phyloP scores from a whole-genome alignment of 768 basidiomycete species.

The Naganishia vaughanmartiniae region DNA sequence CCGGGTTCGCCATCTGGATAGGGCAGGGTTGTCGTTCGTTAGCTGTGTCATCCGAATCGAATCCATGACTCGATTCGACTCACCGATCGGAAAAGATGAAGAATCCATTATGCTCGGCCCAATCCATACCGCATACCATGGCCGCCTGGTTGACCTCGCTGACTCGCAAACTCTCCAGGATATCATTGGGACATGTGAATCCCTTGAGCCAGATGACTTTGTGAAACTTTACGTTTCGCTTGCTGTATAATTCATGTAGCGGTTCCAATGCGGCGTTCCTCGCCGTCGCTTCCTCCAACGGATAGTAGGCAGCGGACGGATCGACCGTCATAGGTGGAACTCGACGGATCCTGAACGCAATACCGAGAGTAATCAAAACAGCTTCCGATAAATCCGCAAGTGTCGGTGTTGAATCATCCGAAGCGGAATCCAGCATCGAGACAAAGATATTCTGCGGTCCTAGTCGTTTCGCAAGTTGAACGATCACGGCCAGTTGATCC shows the following conservation, averaged over 20 bases:
- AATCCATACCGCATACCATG: slow-evolving; percentile 99
- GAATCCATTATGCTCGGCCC: slow-evolving; percentile 95
- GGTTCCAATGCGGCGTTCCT: slow-evolving; percentile 91
- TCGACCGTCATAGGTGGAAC: slow-evolving; percentile 90
- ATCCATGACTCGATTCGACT: slow-evolving; percentile 38
- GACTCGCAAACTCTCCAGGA: slow-evolving; percentile 89
- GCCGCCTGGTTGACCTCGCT: slow-evolving; percentile 87
- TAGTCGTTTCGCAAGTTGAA: slow-evolving; percentile 86
- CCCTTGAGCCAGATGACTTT: slow-evolving; percentile 97
- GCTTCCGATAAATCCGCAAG: slow-evolving; percentile 92
- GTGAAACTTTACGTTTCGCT: slow-evolving; percentile 75
- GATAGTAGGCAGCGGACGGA: slow-evolving; percentile 85
- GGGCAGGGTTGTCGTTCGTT: background rate
- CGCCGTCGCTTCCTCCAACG: slow-evolving; percentile 89
- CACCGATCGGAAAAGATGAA: slow-evolving; percentile 98
- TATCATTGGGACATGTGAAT: slow-evolving; percentile 97
- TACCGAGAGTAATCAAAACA: slow-evolving; percentile 84
- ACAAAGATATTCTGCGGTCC: slow-evolving; percentile 90
- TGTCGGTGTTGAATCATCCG: slow-evolving; percentile 90
- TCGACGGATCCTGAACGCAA: slow-evolving; percentile 87
- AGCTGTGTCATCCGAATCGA: background rate
- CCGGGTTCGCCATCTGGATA: slow-evolving; percentile 85
- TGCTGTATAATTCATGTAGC: slow-evolving; percentile 72
- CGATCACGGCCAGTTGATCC: slow-evolving; percentile 95
- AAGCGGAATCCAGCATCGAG: slow-evolving; percentile 96